Conservation (phyloP, 73 alveolate genomes). For the Symbiodinium pilosum region DNA sequence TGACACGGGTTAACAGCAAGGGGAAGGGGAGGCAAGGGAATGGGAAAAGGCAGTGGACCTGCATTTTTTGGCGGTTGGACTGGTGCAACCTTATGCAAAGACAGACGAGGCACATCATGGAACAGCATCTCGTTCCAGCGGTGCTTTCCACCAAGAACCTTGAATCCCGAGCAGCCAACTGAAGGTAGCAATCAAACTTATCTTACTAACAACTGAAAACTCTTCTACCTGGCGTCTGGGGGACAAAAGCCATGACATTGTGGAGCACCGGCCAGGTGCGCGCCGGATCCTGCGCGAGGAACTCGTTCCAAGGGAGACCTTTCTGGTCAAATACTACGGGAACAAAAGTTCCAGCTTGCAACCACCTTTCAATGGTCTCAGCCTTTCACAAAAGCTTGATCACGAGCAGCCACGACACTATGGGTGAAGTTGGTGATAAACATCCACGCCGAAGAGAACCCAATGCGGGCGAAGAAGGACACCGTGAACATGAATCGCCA, state of each 20-base stretch:
- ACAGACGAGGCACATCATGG: constrained; percentile 1
- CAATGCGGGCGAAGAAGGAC: constrained; percentile 77
- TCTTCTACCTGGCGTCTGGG: no score
- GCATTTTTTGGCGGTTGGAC: neutral
- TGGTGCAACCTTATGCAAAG: no score
- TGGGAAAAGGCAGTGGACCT: neutral
- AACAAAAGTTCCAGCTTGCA: neutral
- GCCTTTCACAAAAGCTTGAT: no score
- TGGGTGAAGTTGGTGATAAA: constrained; percentile 88
- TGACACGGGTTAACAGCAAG: neutral
- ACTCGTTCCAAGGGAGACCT: constrained; percentile 56
- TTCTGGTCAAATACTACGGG: no score
- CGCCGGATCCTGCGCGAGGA: constrained; percentile 73
- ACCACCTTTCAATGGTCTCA: neutral
- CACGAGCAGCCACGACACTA: neutral
- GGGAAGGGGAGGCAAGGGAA: neutral
- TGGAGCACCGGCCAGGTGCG: constrained; percentile 89
- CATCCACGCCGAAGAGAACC: constrained; percentile 76
- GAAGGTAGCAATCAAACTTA: no score
- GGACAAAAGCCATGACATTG: constrained; percentile 54
- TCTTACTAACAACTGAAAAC: no score
- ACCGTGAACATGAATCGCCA: constrained; percentile 64
- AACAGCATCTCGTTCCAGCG: constrained; percentile 46
- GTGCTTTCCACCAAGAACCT: neutral
- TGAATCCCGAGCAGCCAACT: no score